Evolutionary conservation across 2,329 filamentous ascomycete genomes (phyloP).

Genomic region (Trichoderma sp.): DNA sequence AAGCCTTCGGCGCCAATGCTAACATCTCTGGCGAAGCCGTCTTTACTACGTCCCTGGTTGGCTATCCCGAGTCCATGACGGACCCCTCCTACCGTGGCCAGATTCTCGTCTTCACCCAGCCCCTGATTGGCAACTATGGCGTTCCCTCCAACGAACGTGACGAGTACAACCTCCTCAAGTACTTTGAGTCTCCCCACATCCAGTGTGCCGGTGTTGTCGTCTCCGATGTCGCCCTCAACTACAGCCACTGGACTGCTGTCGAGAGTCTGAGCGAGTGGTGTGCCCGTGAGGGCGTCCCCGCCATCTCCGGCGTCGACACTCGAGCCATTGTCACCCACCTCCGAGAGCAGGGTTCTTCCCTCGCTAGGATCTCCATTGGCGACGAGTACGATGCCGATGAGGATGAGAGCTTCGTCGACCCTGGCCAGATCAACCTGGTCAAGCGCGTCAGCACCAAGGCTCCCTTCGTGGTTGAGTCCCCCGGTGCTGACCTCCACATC

Average conservation of each 20-base stretch:
- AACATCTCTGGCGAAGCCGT: slow-evolving; percentile 98
- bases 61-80: slow-evolving; percentile 94
- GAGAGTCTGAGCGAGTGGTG: slow-evolving; percentile 94
- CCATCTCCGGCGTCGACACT: slow-evolving; percentile 95
- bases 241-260: slow-evolving; percentile 98
- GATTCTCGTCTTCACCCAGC: slow-evolving; percentile 97
- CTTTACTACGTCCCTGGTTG: slow-evolving; percentile 96
- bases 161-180: slow-evolving; percentile 86
- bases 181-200: slow-evolving; percentile 98
- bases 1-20: slow-evolving; percentile 92
- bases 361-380: slow-evolving; percentile 90
- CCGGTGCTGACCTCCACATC: slow-evolving; percentile 81
- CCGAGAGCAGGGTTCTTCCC: slow-evolving; percentile 93
- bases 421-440: slow-evolving; percentile 94
- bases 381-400: slow-evolving; percentile 99
- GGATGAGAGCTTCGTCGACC: slow-evolving; percentile 94
- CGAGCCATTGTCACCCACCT: slow-evolving; percentile 94
- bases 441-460: slow-evolving; percentile 97
- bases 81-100: slow-evolving; percentile 89
- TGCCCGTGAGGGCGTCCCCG: slow-evolving; percentile 90
- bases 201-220: slow-evolving; percentile 96
- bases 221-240: slow-evolving; percentile 87
- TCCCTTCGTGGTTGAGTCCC: slow-evolving; percentile 90
- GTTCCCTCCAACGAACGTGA: slow-evolving; percentile 86
- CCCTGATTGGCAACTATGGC: slow-evolving; percentile 97